Base-by-base conservation (phyloP, 768 basidiomycete genomes). In the Hortiboletus flavorubellus region DNA sequence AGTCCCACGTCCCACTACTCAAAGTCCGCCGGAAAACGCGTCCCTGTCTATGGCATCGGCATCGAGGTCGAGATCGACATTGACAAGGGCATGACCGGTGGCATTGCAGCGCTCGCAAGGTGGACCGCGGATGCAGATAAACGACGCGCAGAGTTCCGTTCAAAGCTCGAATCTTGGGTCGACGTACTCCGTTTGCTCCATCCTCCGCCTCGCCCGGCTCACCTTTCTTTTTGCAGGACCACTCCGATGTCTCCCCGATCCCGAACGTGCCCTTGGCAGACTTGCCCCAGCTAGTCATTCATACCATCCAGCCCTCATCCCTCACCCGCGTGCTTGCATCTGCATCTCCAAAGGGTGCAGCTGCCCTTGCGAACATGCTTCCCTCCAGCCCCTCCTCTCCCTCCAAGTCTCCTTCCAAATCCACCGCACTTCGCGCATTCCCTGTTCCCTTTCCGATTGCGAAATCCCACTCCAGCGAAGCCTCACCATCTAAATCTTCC, bases 41-140 rank as follows among this genome's bases (percentile, higher is more conserved):
- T 90, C 18, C 85, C 89, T 34, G 91, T 82, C 1, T 93, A 92
- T 68, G 91, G 91, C 9, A 80, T 93, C 58, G 91, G 91, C 1
- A 89, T 93, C 47, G 89, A 93, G 71, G 89, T 92, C 26, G 89
- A 92, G 61, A 86, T 90, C 75, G 84, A 91, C 63, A 81, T 91
- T 52, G 88, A 90, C 71, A 89, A 88, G 72, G 84, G 81, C 62
- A 85, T 89, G 85, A 76, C 76, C 21, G 83, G 80, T 43, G 89
- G 91, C n/a, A 92, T 93, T 87, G 89, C 89, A 37, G 88, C 91
- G 30, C 88, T 93, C 42, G 91, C 91, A 49, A 82, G 89, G 53
- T 93, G 91, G 91, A 91, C 91, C 3, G 82, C 87, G 30, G 83
- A 77, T 42, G 73, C 80, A 37, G 87, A 89, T 51, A 72, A 72